Base-by-base conservation (phyloP, 169 alveolate genomes). In the Ophryocystis elektroscirrha region DNA sequence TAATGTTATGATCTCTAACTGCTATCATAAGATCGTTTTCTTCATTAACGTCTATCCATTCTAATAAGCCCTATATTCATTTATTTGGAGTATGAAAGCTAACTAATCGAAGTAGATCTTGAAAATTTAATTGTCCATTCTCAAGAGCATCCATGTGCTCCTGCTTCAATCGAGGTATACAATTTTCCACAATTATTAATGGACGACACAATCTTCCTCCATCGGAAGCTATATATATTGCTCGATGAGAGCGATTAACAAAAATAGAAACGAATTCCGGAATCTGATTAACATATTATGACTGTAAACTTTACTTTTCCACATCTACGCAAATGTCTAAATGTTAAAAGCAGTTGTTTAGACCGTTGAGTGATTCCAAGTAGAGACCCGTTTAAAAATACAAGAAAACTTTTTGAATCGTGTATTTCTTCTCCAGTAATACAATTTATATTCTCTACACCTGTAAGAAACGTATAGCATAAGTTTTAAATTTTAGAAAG, bases 181-280 rank as follows among this genome's bases (percentile, higher is more conserved):
- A 92, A 37, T 85, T 81, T 58, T 92, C 94, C 5, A 95, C 96
- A 29, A 91, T 77, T 22, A 93, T 87, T 44, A 93, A 73, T 7
- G 98, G 98, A 30, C 99, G 63, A 44, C 94, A 91, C 32, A 93
- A 74, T 29, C 99, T 69, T 5, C 99, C 99, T 30, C 96, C 97
- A 67, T 95, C 99, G 23, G 96, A 79, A 19, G 98, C 93, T 29
- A 95, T 76, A 65, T 81, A 77, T 45, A 93, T 86, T 25, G 91
- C 79, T 28, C 81, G 75, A 58, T 78, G 87, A 24, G 79, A 73
- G 28, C 74, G 82, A 62, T 87, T 82, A 47, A 78, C 83, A 61
- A 70, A 84, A 22, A 95, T 83, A 15, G 96, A 84, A 19, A 91
- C 96, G 51, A 92, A 90, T 61, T 89, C 94, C 27, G 93, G 84